phyloP scores from a whole-genome alignment of 2,329 filamentous ascomycete species.

The Coniochaeta ligniaria region DNA sequence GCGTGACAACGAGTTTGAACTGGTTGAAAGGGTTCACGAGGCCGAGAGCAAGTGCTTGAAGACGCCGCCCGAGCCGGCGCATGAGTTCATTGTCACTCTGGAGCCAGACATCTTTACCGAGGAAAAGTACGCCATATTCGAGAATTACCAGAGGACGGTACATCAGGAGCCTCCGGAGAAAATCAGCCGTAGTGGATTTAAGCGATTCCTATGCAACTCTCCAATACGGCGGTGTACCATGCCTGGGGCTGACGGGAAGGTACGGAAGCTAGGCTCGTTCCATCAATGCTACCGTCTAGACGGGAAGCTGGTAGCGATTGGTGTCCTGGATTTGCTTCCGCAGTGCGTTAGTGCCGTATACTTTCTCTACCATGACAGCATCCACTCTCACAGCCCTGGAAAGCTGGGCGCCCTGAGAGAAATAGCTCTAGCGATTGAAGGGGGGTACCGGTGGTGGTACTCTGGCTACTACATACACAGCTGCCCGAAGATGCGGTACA shows the following conservation, averaged over 20 bases:
- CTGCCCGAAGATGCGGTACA: constrained; percentile 80
- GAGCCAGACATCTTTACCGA: constrained; percentile 65
- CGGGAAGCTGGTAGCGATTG: constrained; percentile 66
- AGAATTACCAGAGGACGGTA: constrained; percentile 68
- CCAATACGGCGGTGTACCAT: constrained; percentile 46
- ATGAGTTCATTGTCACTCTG: constrained; percentile 61
- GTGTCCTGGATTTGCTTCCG: constrained; percentile 70
- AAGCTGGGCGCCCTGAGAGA: constrained; percentile 71
- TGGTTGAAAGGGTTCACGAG: constrained; percentile 62
- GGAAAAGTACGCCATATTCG: constrained; percentile 67
- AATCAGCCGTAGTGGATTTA: constrained; percentile 57
- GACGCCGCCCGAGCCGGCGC: constrained; percentile 55
- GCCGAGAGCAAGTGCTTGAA: constrained; percentile 50
- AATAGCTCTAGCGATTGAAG: constrained; percentile 61
- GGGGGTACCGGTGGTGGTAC: constrained; percentile 71
- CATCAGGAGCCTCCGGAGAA: constrained; percentile 58
- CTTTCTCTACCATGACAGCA: constrained; percentile 72
- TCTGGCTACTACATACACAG: constrained; percentile 75
- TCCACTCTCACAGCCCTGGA: constrained; percentile 62
- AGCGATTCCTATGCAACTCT: constrained; percentile 66
- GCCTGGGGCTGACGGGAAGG: constrained; percentile 37
- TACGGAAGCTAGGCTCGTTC: constrained; percentile 60
- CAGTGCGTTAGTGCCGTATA: constrained; percentile 76
- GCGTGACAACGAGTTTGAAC: constrained; percentile 60
- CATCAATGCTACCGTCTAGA: constrained; percentile 80